phyloP scores from a whole-genome alignment of 1,284 basidiomycete species.

The Malassezia yamatoensis region DNA sequence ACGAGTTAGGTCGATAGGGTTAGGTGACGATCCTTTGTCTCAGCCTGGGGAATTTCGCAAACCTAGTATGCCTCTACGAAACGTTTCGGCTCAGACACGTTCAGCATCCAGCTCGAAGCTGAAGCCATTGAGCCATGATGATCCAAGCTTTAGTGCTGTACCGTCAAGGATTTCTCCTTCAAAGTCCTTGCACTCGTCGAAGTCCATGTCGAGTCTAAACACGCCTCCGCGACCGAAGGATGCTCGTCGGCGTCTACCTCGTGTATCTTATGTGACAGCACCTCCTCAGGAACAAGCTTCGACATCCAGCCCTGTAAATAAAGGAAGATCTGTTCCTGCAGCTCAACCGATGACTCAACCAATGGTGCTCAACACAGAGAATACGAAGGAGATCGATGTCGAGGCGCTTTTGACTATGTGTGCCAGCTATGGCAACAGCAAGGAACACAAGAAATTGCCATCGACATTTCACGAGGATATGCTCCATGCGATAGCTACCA shows the following conservation, averaged over 20 bases:
- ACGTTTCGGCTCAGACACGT: neutral
- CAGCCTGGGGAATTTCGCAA: neutral
- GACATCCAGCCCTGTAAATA: neutral
- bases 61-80: neutral
- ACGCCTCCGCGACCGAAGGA: neutral
- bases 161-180: neutral
- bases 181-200: neutral
- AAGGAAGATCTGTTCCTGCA: no score
- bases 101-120: neutral
- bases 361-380: no score
- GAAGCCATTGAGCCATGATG: neutral
- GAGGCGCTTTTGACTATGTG: neutral
- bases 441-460: neutral
- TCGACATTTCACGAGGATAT: neutral
- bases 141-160: no score
- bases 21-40: neutral
- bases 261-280: constrained; percentile 1
- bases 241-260: neutral
- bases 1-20: neutral
- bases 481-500: constrained; percentile 11
- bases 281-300: neutral
- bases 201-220: neutral
- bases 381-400: neutral
- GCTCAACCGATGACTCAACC: no score
- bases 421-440: neutral